phyloP scores from a whole-genome alignment of 2,329 filamentous ascomycete species.

The Elsinoe australis region DNA sequence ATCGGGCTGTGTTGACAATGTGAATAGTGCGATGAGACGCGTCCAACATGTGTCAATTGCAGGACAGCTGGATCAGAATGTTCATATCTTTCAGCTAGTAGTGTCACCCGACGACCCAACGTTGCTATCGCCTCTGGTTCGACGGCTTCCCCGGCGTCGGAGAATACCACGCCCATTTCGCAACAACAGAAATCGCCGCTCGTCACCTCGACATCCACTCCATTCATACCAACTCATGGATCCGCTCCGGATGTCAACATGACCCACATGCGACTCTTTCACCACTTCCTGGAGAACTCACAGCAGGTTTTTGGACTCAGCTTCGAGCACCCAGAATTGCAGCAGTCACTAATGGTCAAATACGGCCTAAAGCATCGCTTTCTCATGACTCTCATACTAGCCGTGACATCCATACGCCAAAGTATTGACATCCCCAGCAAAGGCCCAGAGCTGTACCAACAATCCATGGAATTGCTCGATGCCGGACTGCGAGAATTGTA shows the following conservation, averaged over 20 bases:
- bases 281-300: constrained; percentile 10
- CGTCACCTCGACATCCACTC: background rate
- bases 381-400: constrained; percentile 9
- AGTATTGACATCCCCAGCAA: background rate
- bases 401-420: constrained; percentile 2
- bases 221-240: background rate
- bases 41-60: constrained; percentile 17
- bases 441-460: background rate
- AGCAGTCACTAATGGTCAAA: background rate
- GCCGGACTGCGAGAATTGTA: constrained; percentile 5
- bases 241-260: background rate
- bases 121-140: background rate
- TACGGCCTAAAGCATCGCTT: background rate
- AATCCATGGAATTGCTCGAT: constrained; percentile 8
- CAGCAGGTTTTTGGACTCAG: background rate
- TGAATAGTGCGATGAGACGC: constrained; percentile 18
- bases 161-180: background rate
- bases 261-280: background rate
- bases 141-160: background rate
- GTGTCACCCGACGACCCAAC: background rate
- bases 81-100: constrained; percentile 3
- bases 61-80: constrained; percentile 12
- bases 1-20: background rate
- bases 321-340: background rate
- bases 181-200: no score